These are phyloP conservation scores for Microbotryum violaceum DNA, from an alignment of 1,284 basidiomycete genomes.

Conservation along the genomic window DNA sequence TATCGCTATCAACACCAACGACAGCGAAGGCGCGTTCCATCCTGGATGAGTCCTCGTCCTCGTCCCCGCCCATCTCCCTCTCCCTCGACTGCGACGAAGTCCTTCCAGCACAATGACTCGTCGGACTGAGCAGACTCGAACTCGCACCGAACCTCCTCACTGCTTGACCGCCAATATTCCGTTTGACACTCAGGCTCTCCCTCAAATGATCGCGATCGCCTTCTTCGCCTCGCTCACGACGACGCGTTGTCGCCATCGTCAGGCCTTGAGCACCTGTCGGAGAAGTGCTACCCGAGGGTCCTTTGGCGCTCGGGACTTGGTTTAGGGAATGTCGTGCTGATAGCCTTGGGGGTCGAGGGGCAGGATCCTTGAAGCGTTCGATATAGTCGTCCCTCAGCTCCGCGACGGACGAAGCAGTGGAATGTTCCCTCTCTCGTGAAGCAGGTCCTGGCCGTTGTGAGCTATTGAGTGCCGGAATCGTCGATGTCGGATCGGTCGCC, in stretches of 20 bases:
- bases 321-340: not conserved
- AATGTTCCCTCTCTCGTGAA: not conserved
- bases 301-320: not conserved
- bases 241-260: not conserved
- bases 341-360: not conserved
- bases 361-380: constrained; percentile 3
- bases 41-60: too few species aligned
- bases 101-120: not conserved
- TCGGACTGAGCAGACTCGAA: not conserved
- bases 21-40: constrained; percentile 1
- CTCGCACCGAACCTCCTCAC: not conserved
- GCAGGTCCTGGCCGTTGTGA: not conserved
- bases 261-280: not conserved
- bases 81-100: too few species aligned
- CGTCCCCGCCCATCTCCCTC: too few species aligned
- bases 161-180: not conserved
- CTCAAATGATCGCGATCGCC: not conserved
- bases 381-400: not conserved
- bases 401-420: constrained; percentile 2
- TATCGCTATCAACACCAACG: constrained; percentile 1
- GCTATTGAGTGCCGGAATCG: not conserved
- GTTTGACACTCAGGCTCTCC: not conserved
- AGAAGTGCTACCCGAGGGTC: not conserved
- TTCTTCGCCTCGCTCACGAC: not conserved
- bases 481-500: constrained; percentile 1